Evolutionary conservation across 352 stramenopile genomes (phyloP).

Genomic region (Stephanocyclus meneghinianus): DNA sequence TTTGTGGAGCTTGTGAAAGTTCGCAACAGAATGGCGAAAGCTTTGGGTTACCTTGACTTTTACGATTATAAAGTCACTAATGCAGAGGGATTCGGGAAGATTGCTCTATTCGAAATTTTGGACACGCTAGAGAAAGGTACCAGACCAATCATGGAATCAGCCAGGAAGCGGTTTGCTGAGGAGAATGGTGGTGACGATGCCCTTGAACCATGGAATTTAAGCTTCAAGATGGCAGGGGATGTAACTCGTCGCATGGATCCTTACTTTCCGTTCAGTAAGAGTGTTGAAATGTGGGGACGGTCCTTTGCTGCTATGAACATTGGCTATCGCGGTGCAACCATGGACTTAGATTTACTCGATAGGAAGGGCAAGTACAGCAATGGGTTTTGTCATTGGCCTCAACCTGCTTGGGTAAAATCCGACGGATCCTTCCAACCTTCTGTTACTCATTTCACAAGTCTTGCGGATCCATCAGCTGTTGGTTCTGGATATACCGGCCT

Average conservation of each 20-base stretch:
- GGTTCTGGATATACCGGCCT: slow-evolving; percentile 61
- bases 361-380: slow-evolving; percentile 71
- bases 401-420: slow-evolving; percentile 59
- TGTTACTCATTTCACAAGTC: slow-evolving; percentile 67
- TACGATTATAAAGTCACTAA: slow-evolving; percentile 78
- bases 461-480: slow-evolving; percentile 63
- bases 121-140: slow-evolving; percentile 66
- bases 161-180: slow-evolving; percentile 53
- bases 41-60: slow-evolving; percentile 63
- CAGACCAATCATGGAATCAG: slow-evolving; percentile 55
- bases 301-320: slow-evolving; percentile 72
- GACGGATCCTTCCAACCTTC: slow-evolving; percentile 60
- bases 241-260: slow-evolving; percentile 70
- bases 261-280: slow-evolving; percentile 74
- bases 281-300: slow-evolving; percentile 56
- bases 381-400: slow-evolving; percentile 76
- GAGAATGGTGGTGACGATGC: slow-evolving; percentile 54
- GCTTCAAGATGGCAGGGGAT: slow-evolving; percentile 61
- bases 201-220: slow-evolving; percentile 65
- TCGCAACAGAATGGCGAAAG: slow-evolving; percentile 61
- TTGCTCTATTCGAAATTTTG: slow-evolving; percentile 72
- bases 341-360: slow-evolving; percentile 74
- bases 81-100: slow-evolving; percentile 72
- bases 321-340: slow-evolving; percentile 59
- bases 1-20: slow-evolving; percentile 76